Conservation (phyloP, 2,329 filamentous ascomycete genomes). For the Phyllosticta capitalensis region DNA sequence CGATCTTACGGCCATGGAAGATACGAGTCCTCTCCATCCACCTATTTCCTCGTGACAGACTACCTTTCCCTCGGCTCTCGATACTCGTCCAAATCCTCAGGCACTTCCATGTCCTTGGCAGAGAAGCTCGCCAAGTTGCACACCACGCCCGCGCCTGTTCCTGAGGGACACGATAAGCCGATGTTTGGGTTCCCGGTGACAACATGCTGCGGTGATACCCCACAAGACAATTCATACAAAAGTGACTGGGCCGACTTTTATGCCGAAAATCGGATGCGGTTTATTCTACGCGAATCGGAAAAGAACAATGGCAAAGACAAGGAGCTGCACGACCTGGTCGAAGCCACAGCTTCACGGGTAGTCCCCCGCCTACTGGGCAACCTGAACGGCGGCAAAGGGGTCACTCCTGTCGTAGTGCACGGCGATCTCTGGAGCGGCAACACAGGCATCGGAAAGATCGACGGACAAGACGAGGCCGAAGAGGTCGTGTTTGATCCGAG, state of each 20-base stretch:
- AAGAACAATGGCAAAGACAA: constrained; percentile 53
- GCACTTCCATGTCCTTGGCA: constrained; percentile 53
- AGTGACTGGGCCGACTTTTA: constrained; percentile 80
- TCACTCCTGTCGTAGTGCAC: constrained; percentile 74
- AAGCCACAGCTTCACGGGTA: constrained; percentile 52
- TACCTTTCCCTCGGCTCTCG: constrained; percentile 53
- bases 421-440: constrained; percentile 95
- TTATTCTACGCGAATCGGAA: constrained; percentile 51
- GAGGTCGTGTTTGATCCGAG: constrained; percentile 79
- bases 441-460: constrained; percentile 56
- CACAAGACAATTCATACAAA: constrained; percentile 67
- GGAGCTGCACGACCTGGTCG: constrained; percentile 54
- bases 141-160: constrained; percentile 59
- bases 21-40: constrained; percentile 39
- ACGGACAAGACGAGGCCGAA: constrained; percentile 45
- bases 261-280: constrained; percentile 61
- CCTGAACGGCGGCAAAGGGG: constrained; percentile 49
- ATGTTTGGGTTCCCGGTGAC: constrained; percentile 76
- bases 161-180: constrained; percentile 47
- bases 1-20: constrained; percentile 62
- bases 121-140: constrained; percentile 72
- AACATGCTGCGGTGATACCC: constrained; percentile 79
- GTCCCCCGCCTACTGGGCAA: constrained; percentile 70
- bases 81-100: constrained; percentile 22
- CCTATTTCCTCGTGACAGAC: constrained; percentile 58